phyloP scores from a whole-genome alignment of 2,329 filamentous ascomycete genomes.

The Didymosphaeria variabile region DNA sequence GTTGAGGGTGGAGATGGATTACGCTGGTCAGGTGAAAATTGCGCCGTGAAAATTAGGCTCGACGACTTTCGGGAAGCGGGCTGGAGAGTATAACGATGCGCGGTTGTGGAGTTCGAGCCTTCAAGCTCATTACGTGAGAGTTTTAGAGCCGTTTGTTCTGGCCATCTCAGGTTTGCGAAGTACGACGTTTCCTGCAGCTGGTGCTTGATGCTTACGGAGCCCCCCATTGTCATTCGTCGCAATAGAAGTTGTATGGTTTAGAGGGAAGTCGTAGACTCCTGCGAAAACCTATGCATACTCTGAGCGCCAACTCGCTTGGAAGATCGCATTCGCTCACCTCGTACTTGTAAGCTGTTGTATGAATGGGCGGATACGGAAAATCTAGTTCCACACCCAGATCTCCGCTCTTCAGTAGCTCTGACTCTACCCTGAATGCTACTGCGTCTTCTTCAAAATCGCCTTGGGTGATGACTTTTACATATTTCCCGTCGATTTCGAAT shows the following conservation, averaged over 20 bases:
- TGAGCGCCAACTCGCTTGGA: not conserved
- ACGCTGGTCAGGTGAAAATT: constrained; percentile 38
- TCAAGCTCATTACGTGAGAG: constrained; percentile 48
- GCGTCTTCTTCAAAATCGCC: constrained; percentile 58
- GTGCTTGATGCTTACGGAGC: constrained; percentile 55
- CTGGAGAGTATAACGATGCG: constrained; percentile 37
- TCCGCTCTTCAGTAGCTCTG: constrained; percentile 50
- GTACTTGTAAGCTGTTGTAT: constrained; percentile 36
- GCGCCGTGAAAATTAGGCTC: constrained; percentile 31
- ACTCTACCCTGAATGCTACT: constrained; percentile 56
- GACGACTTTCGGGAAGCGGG: constrained; percentile 13
- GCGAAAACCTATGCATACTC: constrained; percentile 56
- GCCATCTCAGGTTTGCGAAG: constrained; percentile 53
- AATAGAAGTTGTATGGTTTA: constrained; percentile 55
- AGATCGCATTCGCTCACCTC: constrained; percentile 21
- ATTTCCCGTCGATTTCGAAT: constrained; percentile 53
- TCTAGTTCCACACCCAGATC: constrained; percentile 61
- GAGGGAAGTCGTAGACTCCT: constrained; percentile 59
- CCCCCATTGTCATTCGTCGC: constrained; percentile 32
- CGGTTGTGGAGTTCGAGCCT: constrained; percentile 52
- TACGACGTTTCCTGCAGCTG: constrained; percentile 55
- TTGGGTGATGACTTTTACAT: constrained; percentile 57
- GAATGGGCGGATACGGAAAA: constrained; percentile 57
- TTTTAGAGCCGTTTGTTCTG: constrained; percentile 43
- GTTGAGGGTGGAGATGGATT: constrained; percentile 27